Percentiles rank a stretch among this genome's conserved stretches.
Conservation (phyloP, 2,329 filamentous ascomycete species). For the Hymenotorrendiella dingleyae region DNA sequence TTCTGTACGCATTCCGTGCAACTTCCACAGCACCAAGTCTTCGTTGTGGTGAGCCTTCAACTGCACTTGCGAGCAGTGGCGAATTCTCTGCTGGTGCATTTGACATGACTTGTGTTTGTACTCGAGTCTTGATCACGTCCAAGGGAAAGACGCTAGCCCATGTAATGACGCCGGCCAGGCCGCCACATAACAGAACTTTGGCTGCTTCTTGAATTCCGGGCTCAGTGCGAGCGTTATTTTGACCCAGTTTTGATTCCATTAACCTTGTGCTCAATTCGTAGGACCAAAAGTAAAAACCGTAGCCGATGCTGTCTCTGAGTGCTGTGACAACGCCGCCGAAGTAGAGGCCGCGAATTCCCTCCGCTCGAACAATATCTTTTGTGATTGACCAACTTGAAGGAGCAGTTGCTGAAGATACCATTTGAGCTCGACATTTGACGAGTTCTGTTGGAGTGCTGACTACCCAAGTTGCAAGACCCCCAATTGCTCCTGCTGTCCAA, state of each 20-base stretch:
- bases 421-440: slow-evolving; percentile 81
- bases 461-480: slow-evolving; percentile 78
- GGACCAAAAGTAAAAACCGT: slow-evolving; percentile 95
- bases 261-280: slow-evolving; percentile 70
- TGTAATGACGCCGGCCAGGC: slow-evolving; percentile 77
- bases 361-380: slow-evolving; percentile 50
- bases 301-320: slow-evolving; percentile 81
- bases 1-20: slow-evolving; percentile 58
- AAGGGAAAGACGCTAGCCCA: slow-evolving; percentile 90
- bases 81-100: slow-evolving; percentile 17
- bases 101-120: slow-evolving; percentile 70
- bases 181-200: slow-evolving; percentile 74
- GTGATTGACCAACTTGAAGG: slow-evolving; percentile 49
- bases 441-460: slow-evolving; percentile 86
- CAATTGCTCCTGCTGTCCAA: slow-evolving; percentile 74
- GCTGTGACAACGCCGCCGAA: slow-evolving; percentile 77
- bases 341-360: slow-evolving; percentile 67
- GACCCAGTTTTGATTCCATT: slow-evolving; percentile 33
- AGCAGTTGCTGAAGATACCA: slow-evolving; percentile 36
- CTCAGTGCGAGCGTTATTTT: background rate
- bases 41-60: slow-evolving; percentile 14
- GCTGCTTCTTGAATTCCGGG: slow-evolving; percentile 41
- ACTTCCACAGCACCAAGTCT: slow-evolving; percentile 54
- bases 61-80: slow-evolving; percentile 30
- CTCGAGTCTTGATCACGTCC: slow-evolving; percentile 84